Evolutionary conservation across 371 early-diverging fungal genomes (phyloP).

Genomic region (Syncephalastrum racemosum): DNA sequence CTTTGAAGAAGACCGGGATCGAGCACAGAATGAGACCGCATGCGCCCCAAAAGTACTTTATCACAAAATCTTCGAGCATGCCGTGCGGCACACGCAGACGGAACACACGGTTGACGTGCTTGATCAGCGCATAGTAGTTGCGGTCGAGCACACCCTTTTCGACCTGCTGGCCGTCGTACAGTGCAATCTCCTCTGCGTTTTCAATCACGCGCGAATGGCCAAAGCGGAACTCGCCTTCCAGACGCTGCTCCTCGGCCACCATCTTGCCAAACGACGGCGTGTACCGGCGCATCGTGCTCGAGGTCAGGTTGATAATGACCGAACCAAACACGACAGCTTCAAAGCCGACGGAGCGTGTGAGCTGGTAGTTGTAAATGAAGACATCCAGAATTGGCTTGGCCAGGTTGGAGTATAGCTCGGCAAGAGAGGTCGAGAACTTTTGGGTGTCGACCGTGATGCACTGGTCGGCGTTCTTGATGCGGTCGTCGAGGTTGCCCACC

Average conservation of each 20-base stretch:
- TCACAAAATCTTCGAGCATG: conserved; percentile 89
- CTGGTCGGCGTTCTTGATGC: conserved; percentile 90
- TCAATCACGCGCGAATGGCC: conserved; percentile 85
- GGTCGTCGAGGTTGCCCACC: conserved; percentile 78
- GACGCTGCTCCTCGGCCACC: conserved; percentile 79
- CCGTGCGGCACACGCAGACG: conserved; percentile 79
- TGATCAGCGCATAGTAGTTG: conserved; percentile 74
- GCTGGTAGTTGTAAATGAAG: conserved; percentile 83
- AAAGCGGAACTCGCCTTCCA: conserved; percentile 89
- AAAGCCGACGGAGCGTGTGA: conserved; percentile 77
- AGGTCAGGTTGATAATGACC: conserved; percentile 73
- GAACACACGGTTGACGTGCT: conserved; percentile 82
- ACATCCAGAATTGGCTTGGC: conserved; percentile 89
- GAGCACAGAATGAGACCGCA: conserved; percentile 87
- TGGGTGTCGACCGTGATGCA: conserved; percentile 86
- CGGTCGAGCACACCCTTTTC: conserved; percentile 78
- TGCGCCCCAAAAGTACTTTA: conserved; percentile 95
- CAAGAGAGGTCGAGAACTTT: conserved; percentile 79
- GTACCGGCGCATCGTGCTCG: conserved; percentile 69
- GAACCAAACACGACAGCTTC: conserved; percentile 69
- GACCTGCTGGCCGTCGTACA: conserved; percentile 75
- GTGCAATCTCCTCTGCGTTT: conserved; percentile 89
- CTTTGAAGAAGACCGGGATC: conserved; percentile 87
- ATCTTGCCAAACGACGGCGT: conserved; percentile 90
- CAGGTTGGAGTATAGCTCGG: conserved; percentile 80